Evolutionary conservation across 306 rosid genomes (phyloP), one percentile per base, ranked within the genome.

Genomic region (Coriaria nepalensis): DNA sequence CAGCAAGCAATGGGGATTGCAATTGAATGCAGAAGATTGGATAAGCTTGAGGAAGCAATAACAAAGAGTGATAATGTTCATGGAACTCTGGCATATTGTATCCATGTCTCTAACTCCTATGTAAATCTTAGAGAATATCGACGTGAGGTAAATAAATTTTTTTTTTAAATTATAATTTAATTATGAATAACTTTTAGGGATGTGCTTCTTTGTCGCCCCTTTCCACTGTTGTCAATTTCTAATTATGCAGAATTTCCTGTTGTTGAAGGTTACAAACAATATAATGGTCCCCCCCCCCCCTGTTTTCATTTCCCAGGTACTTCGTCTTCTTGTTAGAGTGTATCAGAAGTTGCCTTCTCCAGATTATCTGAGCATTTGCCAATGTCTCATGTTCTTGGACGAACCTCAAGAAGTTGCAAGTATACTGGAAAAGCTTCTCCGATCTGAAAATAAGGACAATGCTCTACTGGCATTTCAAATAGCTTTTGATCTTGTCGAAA

Each of bases 1-100:
- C 94, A 82, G 37, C 98, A 90, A 70, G 98, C 95, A 50, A 85
- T 90, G 95, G 98, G 98, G 41, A 90, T 79, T 67, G 87, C 98
- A 53, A 77, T 85, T 56, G 98, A 90, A 68, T 90, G 98, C 79
- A 72, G 95, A 61, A 85, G 98, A 65, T 73, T 90, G 69, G 98
- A 90, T 80, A 90, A 85, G 68, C 80, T 90, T 5, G 98, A 90
- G 83, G 98, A 90, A 72, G 98, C 98, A 36, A 81, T 90, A 59
- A 85, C 80, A n/a, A 82, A 51, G 74, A 90, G 98, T 69, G 98
- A 90, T 67, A 82, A 79, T 47, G 67, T 90, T 62, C 92, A 81
- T 20, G 98, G 98, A 67, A 82, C 93, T 57, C 59, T 90, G 43
- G 81, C 95, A 37, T 90, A 90, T 73, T 90, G 98, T 78, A 82